Percentiles rank a stretch among this genome's conserved stretches.
These are phyloP conservation scores for Thalia dealbata DNA, from an alignment of 176 grass and related monocot genomes.

Conservation along the genomic window DNA sequence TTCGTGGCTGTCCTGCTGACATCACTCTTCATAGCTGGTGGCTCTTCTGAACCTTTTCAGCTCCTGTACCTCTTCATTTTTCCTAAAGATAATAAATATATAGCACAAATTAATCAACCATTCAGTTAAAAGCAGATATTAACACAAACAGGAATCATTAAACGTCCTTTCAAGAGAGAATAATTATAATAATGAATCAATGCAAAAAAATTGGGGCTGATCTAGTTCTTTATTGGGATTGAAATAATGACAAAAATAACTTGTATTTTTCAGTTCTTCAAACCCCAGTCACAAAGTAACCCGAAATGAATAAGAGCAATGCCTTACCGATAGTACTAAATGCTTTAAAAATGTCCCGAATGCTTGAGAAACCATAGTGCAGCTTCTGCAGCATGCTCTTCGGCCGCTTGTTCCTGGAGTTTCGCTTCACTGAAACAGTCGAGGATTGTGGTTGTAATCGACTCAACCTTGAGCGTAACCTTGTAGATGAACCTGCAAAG, in stretches of 20 bases:
- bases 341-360: constrained; percentile 4
- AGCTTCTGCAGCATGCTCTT: constrained; percentile 52
- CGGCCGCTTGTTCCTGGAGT: constrained; percentile 25
- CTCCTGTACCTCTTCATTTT: neutral
- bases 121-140: neutral
- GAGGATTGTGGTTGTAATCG: constrained; percentile 24
- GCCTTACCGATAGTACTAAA: neutral
- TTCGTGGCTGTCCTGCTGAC: neutral
- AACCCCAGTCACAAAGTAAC: neutral
- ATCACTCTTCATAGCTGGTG: neutral
- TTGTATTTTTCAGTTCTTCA: neutral
- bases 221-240: neutral
- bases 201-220: neutral
- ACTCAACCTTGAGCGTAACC: constrained; percentile 36
- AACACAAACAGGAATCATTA: neutral
- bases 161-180: neutral
- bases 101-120: neutral
- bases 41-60: neutral
- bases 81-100: neutral
- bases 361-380: constrained; percentile 49
- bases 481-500: constrained; percentile 55
- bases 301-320: neutral
- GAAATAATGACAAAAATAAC: neutral
- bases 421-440: constrained; percentile 50
- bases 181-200: neutral